A percentile compares a stretch with the other conserved stretches of the same genome.
Evolutionary conservation across 2,329 filamentous ascomycete genomes (phyloP).

Genomic region (Aspergillus sp.): DNA sequence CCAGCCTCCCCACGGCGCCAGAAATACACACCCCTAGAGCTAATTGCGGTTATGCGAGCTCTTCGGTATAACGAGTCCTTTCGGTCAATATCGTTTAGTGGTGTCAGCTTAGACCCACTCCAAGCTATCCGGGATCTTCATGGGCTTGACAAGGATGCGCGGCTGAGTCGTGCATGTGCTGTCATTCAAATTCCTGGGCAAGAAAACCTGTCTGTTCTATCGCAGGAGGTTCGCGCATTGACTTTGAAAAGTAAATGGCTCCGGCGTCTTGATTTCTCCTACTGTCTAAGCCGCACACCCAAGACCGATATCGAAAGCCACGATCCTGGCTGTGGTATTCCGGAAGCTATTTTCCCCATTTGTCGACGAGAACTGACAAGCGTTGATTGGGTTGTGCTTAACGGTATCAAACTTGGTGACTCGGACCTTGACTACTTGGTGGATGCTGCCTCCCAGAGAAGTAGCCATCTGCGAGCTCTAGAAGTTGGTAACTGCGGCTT

Average conservation of each 20-base stretch:
- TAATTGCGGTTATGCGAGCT: conserved; percentile 66
- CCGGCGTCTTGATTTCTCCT: conserved; percentile 61
- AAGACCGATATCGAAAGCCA: conserved; percentile 45
- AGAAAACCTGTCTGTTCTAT: conserved; percentile 54
- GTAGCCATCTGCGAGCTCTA: conserved; percentile 62
- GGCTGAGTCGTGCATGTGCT: conserved; percentile 56
- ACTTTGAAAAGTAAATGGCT: conserved; percentile 62
- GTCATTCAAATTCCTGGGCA: conserved; percentile 51
- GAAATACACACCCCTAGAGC: conserved; percentile 57
- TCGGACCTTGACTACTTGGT: conserved; percentile 64
- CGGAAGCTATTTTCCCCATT: conserved; percentile 64
- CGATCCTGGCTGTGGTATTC: conserved; percentile 64
- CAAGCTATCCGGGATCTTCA: conserved; percentile 57
- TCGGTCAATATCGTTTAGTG: conserved; percentile 61
- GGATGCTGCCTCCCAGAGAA: conserved; percentile 61
- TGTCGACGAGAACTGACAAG: conserved; percentile 64
- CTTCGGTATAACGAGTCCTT: conserved; percentile 69
- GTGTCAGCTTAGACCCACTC: conserved; percentile 60
- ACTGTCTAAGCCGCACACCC: conserved; percentile 54
- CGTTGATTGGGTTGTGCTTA: conserved; percentile 66
- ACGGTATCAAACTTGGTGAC: conserved; percentile 65
- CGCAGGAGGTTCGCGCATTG: conserved; percentile 64
- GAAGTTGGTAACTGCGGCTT: conserved; percentile 61
- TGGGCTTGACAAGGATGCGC: conserved; percentile 59
- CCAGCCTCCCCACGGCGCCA: conserved; percentile 45